Conservation (phyloP, 495 filamentous ascomycete genomes). For the Glarea lozoyensis region DNA sequence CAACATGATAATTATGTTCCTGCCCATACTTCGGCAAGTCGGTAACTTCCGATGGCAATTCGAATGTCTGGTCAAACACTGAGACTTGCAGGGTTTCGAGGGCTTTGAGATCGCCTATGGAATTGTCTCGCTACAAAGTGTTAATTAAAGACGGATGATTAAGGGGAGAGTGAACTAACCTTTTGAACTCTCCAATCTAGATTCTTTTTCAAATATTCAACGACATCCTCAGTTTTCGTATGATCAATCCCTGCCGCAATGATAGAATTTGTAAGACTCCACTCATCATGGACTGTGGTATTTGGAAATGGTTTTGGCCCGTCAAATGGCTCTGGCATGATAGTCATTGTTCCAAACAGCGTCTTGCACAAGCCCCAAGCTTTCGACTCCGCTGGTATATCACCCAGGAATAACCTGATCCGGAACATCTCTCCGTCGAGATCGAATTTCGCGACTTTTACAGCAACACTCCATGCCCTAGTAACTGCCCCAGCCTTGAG, state of each 20-base stretch:
- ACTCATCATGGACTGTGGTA: conserved; percentile 7
- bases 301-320: conserved; percentile 6
- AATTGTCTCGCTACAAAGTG: conserved; percentile 11
- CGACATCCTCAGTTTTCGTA: conserved; percentile 29
- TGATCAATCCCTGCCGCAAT: conserved; percentile 21
- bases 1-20: conserved; percentile 11
- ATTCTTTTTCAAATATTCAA: conserved; percentile 33
- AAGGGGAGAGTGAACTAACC: conserved; percentile 11
- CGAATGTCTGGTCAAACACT: conserved; percentile 15
- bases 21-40: conserved; percentile 17
- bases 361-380: conserved; percentile 33
- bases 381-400: conserved; percentile 14
- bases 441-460: conserved; percentile 47
- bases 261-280: conserved; percentile 6
- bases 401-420: conserved; percentile 53
- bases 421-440: conserved; percentile 40
- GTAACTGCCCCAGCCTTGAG: not conserved
- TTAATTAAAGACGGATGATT: not conserved
- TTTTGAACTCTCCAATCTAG: conserved; percentile 32
- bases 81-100: conserved; percentile 8
- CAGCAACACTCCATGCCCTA: conserved; percentile 53
- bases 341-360: conserved; percentile 44
- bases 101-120: conserved; percentile 2
- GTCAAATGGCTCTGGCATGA: conserved; percentile 30
- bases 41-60: conserved; percentile 1